A percentile compares a stretch with the other conserved stretches of the same genome.
phyloP scores from a whole-genome alignment of 2,329 filamentous ascomycete genomes.

The Apiospora pterosperma region DNA sequence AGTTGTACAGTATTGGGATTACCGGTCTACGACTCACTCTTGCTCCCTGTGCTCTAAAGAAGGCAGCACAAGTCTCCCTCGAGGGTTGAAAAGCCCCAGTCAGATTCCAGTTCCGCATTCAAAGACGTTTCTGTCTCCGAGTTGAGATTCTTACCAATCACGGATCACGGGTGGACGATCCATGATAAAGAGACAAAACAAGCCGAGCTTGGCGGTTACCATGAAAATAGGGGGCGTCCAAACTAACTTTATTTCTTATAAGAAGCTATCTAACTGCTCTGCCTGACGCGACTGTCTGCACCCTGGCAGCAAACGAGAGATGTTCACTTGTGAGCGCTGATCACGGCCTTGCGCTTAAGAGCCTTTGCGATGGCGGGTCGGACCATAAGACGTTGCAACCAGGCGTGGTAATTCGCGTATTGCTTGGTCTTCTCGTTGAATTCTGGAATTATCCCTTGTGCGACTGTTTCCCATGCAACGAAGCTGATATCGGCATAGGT shows the following conservation, averaged over 20 bases:
- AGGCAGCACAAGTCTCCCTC: background rate
- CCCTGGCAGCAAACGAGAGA: background rate
- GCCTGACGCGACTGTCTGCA: background rate
- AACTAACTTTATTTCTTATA: background rate
- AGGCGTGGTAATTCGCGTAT: conserved; percentile 31
- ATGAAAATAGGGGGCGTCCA: background rate
- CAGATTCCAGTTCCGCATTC: background rate
- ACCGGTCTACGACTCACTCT: background rate
- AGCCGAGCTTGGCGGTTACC: background rate
- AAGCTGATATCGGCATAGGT: conserved; percentile 32
- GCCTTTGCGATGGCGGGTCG: conserved; percentile 27
- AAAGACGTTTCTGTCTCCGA: background rate
- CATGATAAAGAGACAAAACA: background rate
- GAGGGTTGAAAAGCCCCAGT: background rate
- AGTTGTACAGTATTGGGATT: background rate
- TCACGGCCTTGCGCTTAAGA: background rate
- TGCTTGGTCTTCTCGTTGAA: conserved; percentile 14
- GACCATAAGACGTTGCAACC: conserved; percentile 29
- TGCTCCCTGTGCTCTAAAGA: background rate
- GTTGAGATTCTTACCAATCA: background rate
- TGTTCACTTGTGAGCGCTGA: background rate
- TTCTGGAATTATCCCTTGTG: background rate
- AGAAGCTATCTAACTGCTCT: background rate
- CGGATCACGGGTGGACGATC: no score
- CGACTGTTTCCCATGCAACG: conserved; percentile 21